Conservation (phyloP, 2,329 filamentous ascomycete genomes). For the Colletotrichum nymphaeae region DNA sequence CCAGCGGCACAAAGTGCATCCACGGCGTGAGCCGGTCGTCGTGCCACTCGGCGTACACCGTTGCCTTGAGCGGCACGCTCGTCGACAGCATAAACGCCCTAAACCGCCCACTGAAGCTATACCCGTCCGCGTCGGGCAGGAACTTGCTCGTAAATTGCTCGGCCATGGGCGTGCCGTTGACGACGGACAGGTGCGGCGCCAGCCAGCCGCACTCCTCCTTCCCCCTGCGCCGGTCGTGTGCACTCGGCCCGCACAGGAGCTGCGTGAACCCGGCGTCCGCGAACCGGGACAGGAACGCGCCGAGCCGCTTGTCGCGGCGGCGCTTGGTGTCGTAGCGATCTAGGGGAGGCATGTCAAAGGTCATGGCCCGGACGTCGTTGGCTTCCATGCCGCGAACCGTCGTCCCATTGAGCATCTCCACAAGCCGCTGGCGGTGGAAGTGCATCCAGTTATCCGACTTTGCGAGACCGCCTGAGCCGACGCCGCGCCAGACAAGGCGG, state of each 20-base stretch:
- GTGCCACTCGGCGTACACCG: conserved; percentile 81
- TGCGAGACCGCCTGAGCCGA: conserved; percentile 69
- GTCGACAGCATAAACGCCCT: conserved; percentile 72
- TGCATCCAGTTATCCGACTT: conserved; percentile 70
- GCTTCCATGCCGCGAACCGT: conserved; percentile 61
- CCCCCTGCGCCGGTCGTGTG: conserved; percentile 29
- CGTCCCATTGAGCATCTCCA: conserved; percentile 76
- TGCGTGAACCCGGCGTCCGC: conserved; percentile 58
- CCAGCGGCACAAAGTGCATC: conserved; percentile 79
- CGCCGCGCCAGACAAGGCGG: conserved; percentile 72
- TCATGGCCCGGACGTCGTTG: conserved; percentile 50
- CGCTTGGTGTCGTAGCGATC: conserved; percentile 55
- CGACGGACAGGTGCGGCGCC: conserved; percentile 47
- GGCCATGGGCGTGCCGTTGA: conserved; percentile 53
- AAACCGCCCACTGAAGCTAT: conserved; percentile 71
- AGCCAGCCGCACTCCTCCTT: conserved; percentile 51
- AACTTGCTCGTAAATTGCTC: conserved; percentile 70
- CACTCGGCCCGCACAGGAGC: conserved; percentile 47
- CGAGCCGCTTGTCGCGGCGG: conserved; percentile 47
- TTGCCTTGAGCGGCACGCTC: conserved; percentile 76
- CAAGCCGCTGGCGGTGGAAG: conserved; percentile 78
- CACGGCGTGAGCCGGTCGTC: conserved; percentile 76
- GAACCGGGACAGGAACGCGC: conserved; percentile 53
- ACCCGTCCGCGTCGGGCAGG: conserved; percentile 77
- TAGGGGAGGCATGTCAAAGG: conserved; percentile 60